Evolutionary conservation across 2,329 filamentous ascomycete species (phyloP).

Genomic region (Cladophialophora chaetospira): DNA sequence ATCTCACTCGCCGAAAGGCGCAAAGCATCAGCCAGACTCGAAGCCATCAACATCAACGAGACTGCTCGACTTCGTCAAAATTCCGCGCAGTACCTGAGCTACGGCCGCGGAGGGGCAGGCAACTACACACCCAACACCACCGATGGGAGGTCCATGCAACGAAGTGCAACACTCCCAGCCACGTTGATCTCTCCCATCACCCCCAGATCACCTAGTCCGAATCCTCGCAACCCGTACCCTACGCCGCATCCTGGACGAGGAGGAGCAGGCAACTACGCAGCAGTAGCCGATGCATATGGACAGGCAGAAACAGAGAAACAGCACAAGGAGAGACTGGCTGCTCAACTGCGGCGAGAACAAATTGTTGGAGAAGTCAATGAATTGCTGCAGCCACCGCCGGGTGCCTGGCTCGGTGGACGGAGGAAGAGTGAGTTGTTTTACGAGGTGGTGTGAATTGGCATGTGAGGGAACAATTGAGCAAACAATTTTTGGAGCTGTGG

Average conservation of each 20-base stretch:
- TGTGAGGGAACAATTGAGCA: not conserved
- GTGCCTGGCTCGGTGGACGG: conserved; percentile 26
- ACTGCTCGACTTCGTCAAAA: conserved; percentile 20
- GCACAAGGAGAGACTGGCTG: conserved; percentile 21
- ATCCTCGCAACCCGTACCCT: conserved; percentile 2
- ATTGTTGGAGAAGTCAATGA: conserved; percentile 28
- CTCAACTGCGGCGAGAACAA: conserved; percentile 28
- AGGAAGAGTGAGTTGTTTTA: conserved; percentile 23
- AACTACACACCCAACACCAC: conserved; percentile 27
- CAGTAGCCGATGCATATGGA: conserved; percentile 17
- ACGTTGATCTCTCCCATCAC: conserved; percentile 5
- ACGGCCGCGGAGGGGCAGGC: conserved; percentile 30
- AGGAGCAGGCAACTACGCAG: conserved; percentile 61
- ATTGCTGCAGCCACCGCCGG: conserved; percentile 29
- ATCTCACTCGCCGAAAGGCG: conserved; percentile 27
- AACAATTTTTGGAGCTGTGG: not conserved
- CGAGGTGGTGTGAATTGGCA: conserved; percentile 17
- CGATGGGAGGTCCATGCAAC: conserved; percentile 12
- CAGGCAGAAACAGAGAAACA: conserved; percentile 21
- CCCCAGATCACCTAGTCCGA: conserved; percentile 2
- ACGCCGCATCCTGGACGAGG: conserved; percentile 54
- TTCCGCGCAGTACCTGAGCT: conserved; percentile 23
- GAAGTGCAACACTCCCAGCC: conserved; percentile 22
- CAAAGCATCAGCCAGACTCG: conserved; percentile 26
- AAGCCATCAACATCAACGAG: conserved; percentile 29